Base-by-base conservation (phyloP, 2,329 filamentous ascomycete species). In the Colletotrichum zoysiae region DNA sequence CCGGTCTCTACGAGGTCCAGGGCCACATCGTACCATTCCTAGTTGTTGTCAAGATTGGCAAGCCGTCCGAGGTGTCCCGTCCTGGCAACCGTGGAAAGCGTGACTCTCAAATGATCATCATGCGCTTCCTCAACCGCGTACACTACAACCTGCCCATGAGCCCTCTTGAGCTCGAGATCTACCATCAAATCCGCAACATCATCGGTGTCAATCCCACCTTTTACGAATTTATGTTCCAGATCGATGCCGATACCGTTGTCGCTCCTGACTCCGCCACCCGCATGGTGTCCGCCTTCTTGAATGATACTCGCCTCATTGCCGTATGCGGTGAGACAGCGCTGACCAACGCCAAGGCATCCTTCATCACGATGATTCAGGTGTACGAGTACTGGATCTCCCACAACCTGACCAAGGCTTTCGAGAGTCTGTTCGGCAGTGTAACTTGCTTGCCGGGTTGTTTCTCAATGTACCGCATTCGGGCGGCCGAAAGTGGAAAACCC, bases 361-460 rank as follows among this genome's bases (percentile, higher is more conserved):
- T 97, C 79, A 90, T 97, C 76, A 99, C 96, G 63, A 98, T 98
- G 95, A 99, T 99, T 81, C 96, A 99, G 83, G 95, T 99, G 44
- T 99, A 98, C 86, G 95, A 99, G 83, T 99, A 99, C 87, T 99
- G 95, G 86, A 99, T 99, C 78, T 98, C 95, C 63, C 95, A 99
- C 86, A 97, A 98, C 81, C 84, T 99, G 76, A 92, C 93, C 76
- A 98, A 99, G 85, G 96, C 95, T 16, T 99, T 99, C 81, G 95
- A 98, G 83, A 96, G 93, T 84, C 87, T 99, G 77, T 99, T 99
- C 79, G 96, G 95, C 70, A 97, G 94, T 76, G 95, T 99, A 76
- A 99, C 96, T 62, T 99, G 96, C 88, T 87, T 99, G 79, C 96
- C 96, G 33, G 96, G 96, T 86, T 99, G 96, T 89, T 99, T 98